A percentile compares a stretch with the other conserved stretches of the same genome.
phyloP scores from a whole-genome alignment of 768 basidiomycete genomes.

The Tremella yokohamensis region DNA sequence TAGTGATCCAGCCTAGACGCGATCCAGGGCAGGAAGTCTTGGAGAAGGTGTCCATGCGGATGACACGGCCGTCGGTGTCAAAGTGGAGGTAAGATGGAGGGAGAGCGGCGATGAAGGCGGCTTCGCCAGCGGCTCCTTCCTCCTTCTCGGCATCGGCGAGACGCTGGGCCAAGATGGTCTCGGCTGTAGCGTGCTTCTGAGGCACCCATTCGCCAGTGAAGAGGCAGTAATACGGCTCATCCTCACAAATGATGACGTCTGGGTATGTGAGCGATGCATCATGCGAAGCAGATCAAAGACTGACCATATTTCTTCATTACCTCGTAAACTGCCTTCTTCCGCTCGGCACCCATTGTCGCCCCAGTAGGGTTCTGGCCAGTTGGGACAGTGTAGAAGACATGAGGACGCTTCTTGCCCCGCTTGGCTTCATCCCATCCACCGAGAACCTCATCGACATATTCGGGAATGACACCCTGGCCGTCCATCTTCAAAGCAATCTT shows the following conservation, averaged over 20 bases:
- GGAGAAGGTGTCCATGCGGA: constrained; percentile 54
- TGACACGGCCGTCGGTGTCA: constrained; percentile 77
- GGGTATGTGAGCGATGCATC: constrained; percentile 5
- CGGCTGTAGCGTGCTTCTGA: constrained; percentile 41
- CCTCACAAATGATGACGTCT: constrained; percentile 77
- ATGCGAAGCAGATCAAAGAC: constrained; percentile 4
- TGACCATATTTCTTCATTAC: constrained; percentile 74
- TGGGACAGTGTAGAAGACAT: constrained; percentile 57
- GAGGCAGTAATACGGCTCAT: constrained; percentile 74
- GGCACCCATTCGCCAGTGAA: constrained; percentile 49
- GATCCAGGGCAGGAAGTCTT: constrained; percentile 75
- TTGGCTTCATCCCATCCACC: constrained; percentile 63
- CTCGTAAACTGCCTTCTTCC: constrained; percentile 78
- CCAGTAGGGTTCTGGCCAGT: constrained; percentile 85
- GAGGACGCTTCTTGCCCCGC: constrained; percentile 59
- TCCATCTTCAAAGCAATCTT: constrained; percentile 62
- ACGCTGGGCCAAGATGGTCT: constrained; percentile 26
- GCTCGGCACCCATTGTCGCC: constrained; percentile 61
- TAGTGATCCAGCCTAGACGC: constrained; percentile 75
- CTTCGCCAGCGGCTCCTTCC: constrained; percentile 52
- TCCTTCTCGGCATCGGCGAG: constrained; percentile 25
- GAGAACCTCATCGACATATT: constrained; percentile 61
- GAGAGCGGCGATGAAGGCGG: constrained; percentile 58
- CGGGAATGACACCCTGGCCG: constrained; percentile 64
- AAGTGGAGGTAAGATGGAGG: constrained; percentile 59